These are phyloP conservation scores for Hyphopichia buzzinii DNA, from an alignment of 1,139 yeast species.

Conservation along the genomic window DNA sequence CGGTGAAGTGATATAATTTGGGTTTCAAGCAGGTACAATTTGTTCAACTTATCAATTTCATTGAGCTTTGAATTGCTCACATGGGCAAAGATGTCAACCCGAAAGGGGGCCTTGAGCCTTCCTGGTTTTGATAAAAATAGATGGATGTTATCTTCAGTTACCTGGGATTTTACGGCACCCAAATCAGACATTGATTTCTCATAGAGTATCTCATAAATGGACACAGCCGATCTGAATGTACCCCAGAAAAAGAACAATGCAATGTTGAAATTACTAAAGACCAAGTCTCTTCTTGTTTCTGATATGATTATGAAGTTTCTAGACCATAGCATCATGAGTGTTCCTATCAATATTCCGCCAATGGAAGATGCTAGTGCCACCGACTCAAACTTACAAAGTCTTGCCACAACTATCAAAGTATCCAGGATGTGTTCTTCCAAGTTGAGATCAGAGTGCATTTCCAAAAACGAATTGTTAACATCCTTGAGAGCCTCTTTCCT, in stretches of 20 bases:
- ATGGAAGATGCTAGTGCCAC: slow-evolving; percentile 24
- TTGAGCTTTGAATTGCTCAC: no score
- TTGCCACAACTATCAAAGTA: no score
- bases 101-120: no score
- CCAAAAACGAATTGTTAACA: no score
- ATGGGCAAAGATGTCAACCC: no score
- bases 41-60: no score
- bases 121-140: no score
- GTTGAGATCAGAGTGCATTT: no score
- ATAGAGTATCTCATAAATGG: slow-evolving; percentile 8
- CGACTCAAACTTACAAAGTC: slow-evolving; percentile 16
- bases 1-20: no score
- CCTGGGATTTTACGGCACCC: slow-evolving; percentile 9
- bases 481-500: no score
- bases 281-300: slow-evolving; percentile 24
- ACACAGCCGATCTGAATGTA: slow-evolving; percentile 17
- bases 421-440: no score
- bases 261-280: slow-evolving; percentile 33
- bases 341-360: slow-evolving; percentile 21
- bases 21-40: no score
- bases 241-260: slow-evolving; percentile 30
- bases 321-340: slow-evolving; percentile 24
- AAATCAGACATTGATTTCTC: slow-evolving; percentile 1
- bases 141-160: slow-evolving; percentile 11
- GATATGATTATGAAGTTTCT: slow-evolving; percentile 26